A percentile compares a stretch with the other conserved stretches of the same genome.
Evolutionary conservation across 2,329 filamentous ascomycete species (phyloP).

Genomic region (Myriosclerotinia scirpicola): DNA sequence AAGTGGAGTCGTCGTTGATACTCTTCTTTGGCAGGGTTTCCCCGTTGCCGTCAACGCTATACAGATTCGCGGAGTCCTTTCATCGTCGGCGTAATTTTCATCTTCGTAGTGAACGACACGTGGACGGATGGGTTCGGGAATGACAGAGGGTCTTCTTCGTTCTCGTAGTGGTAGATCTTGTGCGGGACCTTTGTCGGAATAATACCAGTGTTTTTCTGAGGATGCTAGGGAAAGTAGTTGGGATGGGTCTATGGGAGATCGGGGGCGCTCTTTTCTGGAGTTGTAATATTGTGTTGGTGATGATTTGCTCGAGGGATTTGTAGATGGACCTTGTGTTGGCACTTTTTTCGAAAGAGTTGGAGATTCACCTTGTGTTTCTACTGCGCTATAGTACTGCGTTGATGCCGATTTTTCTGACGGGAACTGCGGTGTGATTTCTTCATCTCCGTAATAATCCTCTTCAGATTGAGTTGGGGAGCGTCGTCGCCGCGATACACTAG

Average conservation of each 20-base stretch:
- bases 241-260: background rate
- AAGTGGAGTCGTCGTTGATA: background rate
- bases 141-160: background rate
- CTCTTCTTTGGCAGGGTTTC: slow-evolving; percentile 5
- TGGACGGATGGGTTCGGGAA: background rate
- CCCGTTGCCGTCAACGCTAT: background rate
- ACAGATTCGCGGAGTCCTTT: background rate
- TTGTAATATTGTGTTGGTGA: background rate
- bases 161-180: background rate
- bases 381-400: background rate
- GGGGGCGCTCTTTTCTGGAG: background rate
- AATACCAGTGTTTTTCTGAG: slow-evolving; percentile 4
- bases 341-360: background rate
- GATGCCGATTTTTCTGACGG: background rate
- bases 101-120: slow-evolving; percentile 11
- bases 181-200: background rate
- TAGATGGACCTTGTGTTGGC: background rate
- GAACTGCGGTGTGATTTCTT: background rate
- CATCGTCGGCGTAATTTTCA: background rate
- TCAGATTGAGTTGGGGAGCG: background rate
- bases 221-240: background rate
- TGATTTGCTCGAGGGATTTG: background rate
- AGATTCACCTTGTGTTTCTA: background rate
- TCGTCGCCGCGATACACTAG: background rate
- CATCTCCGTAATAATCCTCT: background rate